Conservation (phyloP, 2,329 filamentous ascomycete species). For the Venturia asperata region DNA sequence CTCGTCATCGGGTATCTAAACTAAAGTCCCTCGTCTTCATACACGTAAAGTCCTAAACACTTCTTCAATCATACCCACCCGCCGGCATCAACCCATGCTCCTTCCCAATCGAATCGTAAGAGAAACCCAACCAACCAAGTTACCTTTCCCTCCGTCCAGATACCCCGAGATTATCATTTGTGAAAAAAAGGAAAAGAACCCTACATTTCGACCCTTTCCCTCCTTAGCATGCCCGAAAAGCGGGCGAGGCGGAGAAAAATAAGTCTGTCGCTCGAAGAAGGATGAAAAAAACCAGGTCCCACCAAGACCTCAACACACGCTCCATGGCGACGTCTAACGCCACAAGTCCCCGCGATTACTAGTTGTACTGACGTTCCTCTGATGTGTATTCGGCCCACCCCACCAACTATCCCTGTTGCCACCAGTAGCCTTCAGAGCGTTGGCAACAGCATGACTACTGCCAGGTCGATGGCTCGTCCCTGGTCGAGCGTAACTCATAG, state of each 20-base stretch:
- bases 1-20: constrained; percentile 10
- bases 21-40: not conserved
- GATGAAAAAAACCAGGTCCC: not conserved
- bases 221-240: not conserved
- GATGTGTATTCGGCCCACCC: not conserved
- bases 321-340: not conserved
- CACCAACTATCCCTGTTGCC: constrained; percentile 1
- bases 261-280: not conserved
- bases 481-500: constrained; percentile 10
- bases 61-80: not conserved
- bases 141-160: not conserved
- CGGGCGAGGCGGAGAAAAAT: not conserved
- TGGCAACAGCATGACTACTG: constrained; percentile 16
- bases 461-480: constrained; percentile 10
- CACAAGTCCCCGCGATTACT: constrained; percentile 4
- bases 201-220: not conserved
- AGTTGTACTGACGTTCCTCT: not conserved
- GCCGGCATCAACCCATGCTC: not conserved
- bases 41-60: not conserved
- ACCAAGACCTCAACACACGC: not conserved
- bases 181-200: not conserved
- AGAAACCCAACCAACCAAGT: not conserved
- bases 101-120: not conserved
- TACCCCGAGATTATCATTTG: not conserved
- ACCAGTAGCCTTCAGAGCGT: constrained; percentile 1